Evolutionary conservation across 1,284 basidiomycete genomes (phyloP).

Genomic region (Athelia sp.): DNA sequence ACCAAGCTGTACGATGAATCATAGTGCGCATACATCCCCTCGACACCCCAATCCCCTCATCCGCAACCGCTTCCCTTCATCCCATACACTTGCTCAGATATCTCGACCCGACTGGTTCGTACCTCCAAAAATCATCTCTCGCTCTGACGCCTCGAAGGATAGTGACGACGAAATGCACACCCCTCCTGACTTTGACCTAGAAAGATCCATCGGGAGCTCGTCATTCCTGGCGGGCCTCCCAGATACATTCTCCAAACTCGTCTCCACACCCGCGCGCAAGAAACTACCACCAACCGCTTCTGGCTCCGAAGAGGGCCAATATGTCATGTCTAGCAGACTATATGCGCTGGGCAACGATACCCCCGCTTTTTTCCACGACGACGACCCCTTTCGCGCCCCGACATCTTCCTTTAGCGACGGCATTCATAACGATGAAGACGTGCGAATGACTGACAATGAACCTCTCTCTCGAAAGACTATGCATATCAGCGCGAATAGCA

Average conservation of each 20-base stretch:
- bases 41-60: not conserved
- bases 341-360: not conserved
- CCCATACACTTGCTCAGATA: not conserved
- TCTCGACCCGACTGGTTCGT: not conserved
- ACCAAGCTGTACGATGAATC: not conserved
- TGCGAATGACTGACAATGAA: not conserved
- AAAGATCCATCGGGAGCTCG: not conserved
- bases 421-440: not conserved
- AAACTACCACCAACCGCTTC: not conserved
- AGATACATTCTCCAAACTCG: not conserved
- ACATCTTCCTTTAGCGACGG: not conserved
- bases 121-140: not conserved
- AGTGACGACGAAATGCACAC: not conserved
- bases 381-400: no score
- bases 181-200: not conserved
- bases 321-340: not conserved
- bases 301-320: not conserved
- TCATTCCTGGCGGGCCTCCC: not conserved
- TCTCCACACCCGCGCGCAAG: not conserved
- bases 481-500: conserved; percentile 21
- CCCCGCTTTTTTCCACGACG: no score
- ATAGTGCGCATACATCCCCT: not conserved
- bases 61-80: not conserved
- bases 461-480: conserved; percentile 10
- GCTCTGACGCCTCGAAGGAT: not conserved